These are phyloP conservation scores for Salvia hispanica DNA, from an alignment of 257 asterid genomes.

Conservation along the genomic window DNA sequence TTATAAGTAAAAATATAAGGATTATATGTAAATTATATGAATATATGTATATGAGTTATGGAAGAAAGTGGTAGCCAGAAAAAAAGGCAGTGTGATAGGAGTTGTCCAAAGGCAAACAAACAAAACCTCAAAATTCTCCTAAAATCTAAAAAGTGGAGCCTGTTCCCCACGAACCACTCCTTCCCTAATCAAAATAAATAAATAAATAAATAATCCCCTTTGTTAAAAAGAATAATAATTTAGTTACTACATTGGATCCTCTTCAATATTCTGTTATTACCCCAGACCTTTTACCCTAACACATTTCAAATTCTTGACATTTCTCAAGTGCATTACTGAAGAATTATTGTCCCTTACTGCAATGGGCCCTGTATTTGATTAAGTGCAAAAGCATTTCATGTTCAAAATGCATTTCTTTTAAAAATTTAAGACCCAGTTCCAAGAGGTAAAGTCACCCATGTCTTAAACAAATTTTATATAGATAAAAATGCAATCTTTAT, in stretches of 20 bases:
- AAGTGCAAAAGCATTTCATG: not conserved
- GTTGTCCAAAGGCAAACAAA: conserved; percentile 46
- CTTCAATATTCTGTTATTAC: not conserved
- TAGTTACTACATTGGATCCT: conserved; percentile 38
- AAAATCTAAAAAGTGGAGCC: conserved; percentile 46
- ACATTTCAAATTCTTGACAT: not conserved
- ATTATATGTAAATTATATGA: too few relatives aligned
- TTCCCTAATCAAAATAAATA: not conserved
- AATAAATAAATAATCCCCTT: not conserved
- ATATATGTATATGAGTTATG: not conserved
- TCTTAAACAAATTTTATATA: not conserved
- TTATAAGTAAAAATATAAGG: too few relatives aligned
- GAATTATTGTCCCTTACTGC: not conserved
- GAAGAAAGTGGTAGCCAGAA: conserved; percentile 28
- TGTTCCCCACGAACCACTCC: conserved; percentile 38
- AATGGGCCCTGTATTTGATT: conserved; percentile 7
- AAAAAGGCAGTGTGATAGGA: conserved; percentile 16
- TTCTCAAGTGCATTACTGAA: not conserved
- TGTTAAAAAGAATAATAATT: not conserved
- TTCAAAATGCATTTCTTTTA: not conserved
- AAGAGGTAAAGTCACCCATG: too few relatives aligned
- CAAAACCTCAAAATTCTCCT: conserved; percentile 41
- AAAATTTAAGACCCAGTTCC: too few relatives aligned
- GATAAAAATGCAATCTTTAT: not conserved
- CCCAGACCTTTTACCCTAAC: not conserved